phyloP scores from a whole-genome alignment of 208 protist genomes.

The Phytomonas francai region DNA sequence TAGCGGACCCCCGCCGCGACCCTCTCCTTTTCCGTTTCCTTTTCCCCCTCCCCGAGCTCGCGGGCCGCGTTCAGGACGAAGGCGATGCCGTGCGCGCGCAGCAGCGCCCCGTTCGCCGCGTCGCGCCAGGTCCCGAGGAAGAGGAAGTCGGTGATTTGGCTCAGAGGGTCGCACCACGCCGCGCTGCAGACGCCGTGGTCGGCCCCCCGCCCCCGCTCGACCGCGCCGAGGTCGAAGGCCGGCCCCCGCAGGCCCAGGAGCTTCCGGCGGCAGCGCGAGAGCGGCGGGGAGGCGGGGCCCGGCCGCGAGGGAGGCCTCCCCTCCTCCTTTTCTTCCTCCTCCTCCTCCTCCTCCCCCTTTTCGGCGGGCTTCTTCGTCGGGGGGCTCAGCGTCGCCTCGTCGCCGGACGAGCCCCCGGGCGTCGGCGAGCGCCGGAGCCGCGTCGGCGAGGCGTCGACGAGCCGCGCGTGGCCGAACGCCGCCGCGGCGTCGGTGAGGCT shows the following conservation, averaged over 20 bases:
- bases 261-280: constrained; percentile 36
- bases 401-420: not conserved
- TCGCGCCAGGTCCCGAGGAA: constrained; percentile 76
- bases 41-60: constrained; percentile 35
- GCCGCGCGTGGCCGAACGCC: not conserved
- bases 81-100: constrained; percentile 36
- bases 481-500: not conserved
- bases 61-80: constrained; percentile 78
- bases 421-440: not conserved
- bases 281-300: constrained; percentile 8
- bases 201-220: constrained; percentile 23
- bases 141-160: constrained; percentile 45
- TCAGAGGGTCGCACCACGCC: constrained; percentile 53
- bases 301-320: no score
- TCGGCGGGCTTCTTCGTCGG: not conserved
- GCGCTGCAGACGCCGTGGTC: constrained; percentile 46
- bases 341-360: no score
- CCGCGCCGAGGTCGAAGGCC: constrained; percentile 51
- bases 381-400: not conserved
- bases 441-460: not conserved
- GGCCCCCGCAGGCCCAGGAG: constrained; percentile 28
- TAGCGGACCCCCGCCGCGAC: constrained; percentile 3
- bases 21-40: constrained; percentile 15
- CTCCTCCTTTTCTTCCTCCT: no score
- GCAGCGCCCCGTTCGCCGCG: constrained; percentile 36